Base-by-base conservation (phyloP, 306 rosid genomes). In the Lathyrus tuberosus region DNA sequence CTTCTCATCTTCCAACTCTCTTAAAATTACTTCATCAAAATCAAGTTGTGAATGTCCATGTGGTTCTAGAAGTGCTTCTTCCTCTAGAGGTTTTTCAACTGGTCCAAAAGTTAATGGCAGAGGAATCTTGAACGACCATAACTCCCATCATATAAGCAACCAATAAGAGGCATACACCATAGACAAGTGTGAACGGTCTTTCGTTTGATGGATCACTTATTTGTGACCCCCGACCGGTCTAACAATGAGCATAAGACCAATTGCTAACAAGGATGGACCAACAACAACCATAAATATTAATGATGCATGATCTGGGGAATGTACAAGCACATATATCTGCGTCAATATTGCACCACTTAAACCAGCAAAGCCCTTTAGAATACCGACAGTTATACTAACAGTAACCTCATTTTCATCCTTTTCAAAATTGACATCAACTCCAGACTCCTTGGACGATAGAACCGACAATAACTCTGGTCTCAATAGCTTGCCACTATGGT, bases 141-240 rank as follows among this genome's bases (percentile, higher is more conserved):
- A 90, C 90, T 33, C 96, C 98, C 96, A 90, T 82, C 85, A 90
- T 74, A 80, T 89, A 93, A 56, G 93, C 93, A 46, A 96, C 96
- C 75, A 93, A 74, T 8, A 93, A 80, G 76, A 90, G 88, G 74
- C 96, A 93, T 67, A 90, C 84, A 13, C 93, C 79, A 65, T 89
- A 89, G 56, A 93, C 73, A 70, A 78, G 76, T 14, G 91, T 80
- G 82, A 90, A 88, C 79, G 88, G 75, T 59, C 57, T 44, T 41
- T 68, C 84, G 46, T 89, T 96, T 1, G 91, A 73, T 16, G 88
- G 77, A 10, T 88, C n/a, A 89, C 81, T 79, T 93, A 96, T 78
- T 75, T 85, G 84, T 88, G 96, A 78, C 96, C 98, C 49, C 87
- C 91, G 16, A 93, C 96, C 4, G 98, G 96, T 84, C 93, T 79